These are phyloP conservation scores for Tylopilus rubrobrunneus DNA, from an alignment of 768 basidiomycete species.

Conservation along the genomic window DNA sequence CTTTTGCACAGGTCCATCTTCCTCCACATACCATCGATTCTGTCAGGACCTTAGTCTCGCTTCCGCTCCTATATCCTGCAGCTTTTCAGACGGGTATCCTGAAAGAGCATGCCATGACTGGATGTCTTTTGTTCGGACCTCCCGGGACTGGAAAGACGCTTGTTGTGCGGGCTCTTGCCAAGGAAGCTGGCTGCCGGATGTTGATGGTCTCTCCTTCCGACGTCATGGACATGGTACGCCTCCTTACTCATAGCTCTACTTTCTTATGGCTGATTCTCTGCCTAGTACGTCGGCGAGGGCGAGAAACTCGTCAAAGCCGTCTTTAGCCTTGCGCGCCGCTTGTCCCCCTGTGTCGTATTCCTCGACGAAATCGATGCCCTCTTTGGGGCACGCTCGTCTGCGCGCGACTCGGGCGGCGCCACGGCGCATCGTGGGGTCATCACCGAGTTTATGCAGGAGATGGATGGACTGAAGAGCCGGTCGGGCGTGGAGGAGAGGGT, in stretches of 20 bases:
- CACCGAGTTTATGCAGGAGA: slow-evolving; percentile 94
- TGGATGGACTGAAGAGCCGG: slow-evolving; percentile 82
- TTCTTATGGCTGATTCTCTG: background rate
- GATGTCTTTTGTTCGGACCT: slow-evolving; percentile 89
- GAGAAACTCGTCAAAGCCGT: slow-evolving; percentile 88
- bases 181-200: slow-evolving; percentile 94
- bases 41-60: slow-evolving; percentile 84
- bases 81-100: slow-evolving; percentile 89
- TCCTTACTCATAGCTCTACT: background rate
- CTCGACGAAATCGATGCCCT: slow-evolving; percentile 93
- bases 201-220: slow-evolving; percentile 86
- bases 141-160: slow-evolving; percentile 93
- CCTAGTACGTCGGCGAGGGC: slow-evolving; percentile 82
- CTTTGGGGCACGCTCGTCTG: slow-evolving; percentile 80
- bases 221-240: slow-evolving; percentile 89
- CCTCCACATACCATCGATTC: slow-evolving; percentile 88
- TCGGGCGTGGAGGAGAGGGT: slow-evolving; percentile 63
- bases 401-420: slow-evolving; percentile 71
- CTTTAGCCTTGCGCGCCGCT: slow-evolving; percentile 78
- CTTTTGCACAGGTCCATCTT: slow-evolving; percentile 85
- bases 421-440: slow-evolving; percentile 85
- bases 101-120: slow-evolving; percentile 88
- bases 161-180: slow-evolving; percentile 84
- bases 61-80: slow-evolving; percentile 81
- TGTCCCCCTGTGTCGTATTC: slow-evolving; percentile 92